phyloP scores from a whole-genome alignment of 148 eudicot genomes.

The Cornus kousa region DNA sequence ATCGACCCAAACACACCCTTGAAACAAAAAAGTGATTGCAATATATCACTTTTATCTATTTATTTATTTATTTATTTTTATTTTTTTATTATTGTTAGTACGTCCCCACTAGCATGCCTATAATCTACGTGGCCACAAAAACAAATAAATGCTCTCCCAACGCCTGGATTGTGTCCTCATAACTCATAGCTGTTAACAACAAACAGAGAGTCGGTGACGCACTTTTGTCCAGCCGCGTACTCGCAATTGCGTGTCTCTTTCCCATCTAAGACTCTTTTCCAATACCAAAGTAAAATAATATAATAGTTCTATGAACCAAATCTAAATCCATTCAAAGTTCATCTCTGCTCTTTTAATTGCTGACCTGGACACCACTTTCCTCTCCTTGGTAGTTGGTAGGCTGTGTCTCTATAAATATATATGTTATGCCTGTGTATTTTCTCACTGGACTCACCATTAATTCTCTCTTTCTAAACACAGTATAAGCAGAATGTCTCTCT shows the following conservation, averaged over 20 bases:
- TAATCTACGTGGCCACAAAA: too few species aligned
- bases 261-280: background rate
- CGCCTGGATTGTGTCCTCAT: background rate
- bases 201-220: background rate
- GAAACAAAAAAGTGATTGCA: too few species aligned
- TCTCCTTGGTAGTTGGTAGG: background rate
- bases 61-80: too few species aligned
- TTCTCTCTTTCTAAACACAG: background rate
- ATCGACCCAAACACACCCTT: too few species aligned
- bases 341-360: background rate
- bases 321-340: background rate
- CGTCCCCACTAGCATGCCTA: too few species aligned
- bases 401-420: background rate
- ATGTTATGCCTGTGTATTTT: background rate
- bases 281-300: background rate
- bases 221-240: conserved; percentile 6
- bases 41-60: too few species aligned
- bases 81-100: too few species aligned
- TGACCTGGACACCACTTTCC: conserved; percentile 13
- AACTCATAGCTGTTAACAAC: background rate
- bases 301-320: background rate
- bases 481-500: conserved; percentile 21
- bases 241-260: conserved; percentile 17
- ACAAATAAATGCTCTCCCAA: too few species aligned
- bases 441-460: background rate